Conservation (phyloP, 352 stramenopile species). For the Elongisporangium anandrum region DNA sequence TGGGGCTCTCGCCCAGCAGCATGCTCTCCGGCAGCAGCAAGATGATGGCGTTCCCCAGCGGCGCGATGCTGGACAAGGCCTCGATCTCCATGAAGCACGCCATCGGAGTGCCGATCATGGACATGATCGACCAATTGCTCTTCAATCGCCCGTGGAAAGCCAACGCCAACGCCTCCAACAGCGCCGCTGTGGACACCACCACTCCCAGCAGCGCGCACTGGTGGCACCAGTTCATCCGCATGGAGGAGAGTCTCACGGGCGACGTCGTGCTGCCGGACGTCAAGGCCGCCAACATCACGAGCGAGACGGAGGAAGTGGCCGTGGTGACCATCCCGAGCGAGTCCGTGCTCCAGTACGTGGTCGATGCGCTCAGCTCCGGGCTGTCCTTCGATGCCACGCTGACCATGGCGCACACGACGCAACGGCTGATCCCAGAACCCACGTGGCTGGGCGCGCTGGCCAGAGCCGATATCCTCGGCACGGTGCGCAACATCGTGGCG, state of each 20-base stretch:
- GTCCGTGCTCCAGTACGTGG: conserved; percentile 25
- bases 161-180: not conserved
- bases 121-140: conserved; percentile 39
- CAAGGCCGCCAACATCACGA: conserved; percentile 2
- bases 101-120: conserved; percentile 23
- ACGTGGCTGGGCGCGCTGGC: conserved; percentile 4
- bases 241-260: conserved; percentile 20
- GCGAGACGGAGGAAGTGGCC: conserved; percentile 12
- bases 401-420: conserved; percentile 25
- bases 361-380: conserved; percentile 19
- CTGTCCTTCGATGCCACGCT: conserved; percentile 26
- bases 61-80: conserved; percentile 3
- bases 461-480: conserved; percentile 13
- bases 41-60: conserved; percentile 7
- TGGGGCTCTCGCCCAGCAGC: conserved; percentile 11
- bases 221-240: conserved; percentile 31
- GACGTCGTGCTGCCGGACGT: not conserved
- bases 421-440: conserved; percentile 17
- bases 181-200: not conserved
- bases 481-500: conserved; percentile 27
- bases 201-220: not conserved
- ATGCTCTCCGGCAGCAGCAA: conserved; percentile 8
- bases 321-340: conserved; percentile 27
- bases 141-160: conserved; percentile 3
- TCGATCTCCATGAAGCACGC: conserved; percentile 16